Percentiles rank a stretch among this genome's conserved stretches.
Evolutionary conservation across 495 filamentous ascomycete species (phyloP).

Genomic region (Chaetomium fimeti): DNA sequence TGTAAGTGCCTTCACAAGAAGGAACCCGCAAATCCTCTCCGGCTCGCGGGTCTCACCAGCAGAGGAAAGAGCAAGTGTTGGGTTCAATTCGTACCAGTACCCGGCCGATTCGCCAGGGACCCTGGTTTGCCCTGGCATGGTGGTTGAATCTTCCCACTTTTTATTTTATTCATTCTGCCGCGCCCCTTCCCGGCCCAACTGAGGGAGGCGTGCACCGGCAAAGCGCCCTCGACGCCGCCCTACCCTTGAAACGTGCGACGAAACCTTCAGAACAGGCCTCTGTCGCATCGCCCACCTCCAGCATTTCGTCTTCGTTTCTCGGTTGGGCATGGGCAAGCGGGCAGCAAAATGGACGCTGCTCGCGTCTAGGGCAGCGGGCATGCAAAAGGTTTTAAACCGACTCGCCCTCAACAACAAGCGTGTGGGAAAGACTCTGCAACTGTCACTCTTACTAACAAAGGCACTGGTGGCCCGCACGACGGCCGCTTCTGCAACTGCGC

Average conservation of each 20-base stretch:
- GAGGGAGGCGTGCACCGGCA: conserved; percentile 19
- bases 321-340: conserved; percentile 19
- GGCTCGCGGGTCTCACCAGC: background rate
- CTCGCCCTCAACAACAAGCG: conserved; percentile 23
- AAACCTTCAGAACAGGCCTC: conserved; percentile 24
- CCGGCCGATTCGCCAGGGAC: background rate
- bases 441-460: conserved; percentile 23
- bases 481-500: background rate
- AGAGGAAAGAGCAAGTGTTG: background rate
- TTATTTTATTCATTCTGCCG: conserved; percentile 7
- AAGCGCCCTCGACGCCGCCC: conserved; percentile 6
- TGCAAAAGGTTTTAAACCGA: conserved; percentile 27
- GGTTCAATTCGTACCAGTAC: background rate
- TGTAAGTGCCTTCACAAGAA: conserved; percentile 21
- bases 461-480: conserved; percentile 23
- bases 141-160: conserved; percentile 15
- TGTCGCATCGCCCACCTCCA: conserved; percentile 21
- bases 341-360: conserved; percentile 15
- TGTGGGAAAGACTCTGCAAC: conserved; percentile 18
- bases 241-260: conserved; percentile 26
- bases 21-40: background rate
- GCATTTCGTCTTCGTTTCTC: background rate
- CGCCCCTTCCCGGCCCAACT: conserved; percentile 6
- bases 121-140: conserved; percentile 2
- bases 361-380: conserved; percentile 11